Percentiles rank a stretch among this genome's conserved stretches.
These are phyloP conservation scores for Dipteronia dyeriana DNA, from an alignment of 345 rosid species.

Conservation along the genomic window DNA sequence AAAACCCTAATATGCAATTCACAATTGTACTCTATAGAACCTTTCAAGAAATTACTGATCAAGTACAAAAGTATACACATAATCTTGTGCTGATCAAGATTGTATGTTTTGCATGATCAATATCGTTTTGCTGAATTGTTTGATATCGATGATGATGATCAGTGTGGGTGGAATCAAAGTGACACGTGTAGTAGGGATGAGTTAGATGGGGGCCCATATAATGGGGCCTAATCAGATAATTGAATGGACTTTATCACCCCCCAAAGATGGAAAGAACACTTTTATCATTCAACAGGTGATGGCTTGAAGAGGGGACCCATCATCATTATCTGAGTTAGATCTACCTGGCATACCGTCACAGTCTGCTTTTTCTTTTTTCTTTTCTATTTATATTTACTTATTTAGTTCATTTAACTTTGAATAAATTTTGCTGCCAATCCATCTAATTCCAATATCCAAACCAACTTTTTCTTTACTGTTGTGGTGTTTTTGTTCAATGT, in stretches of 20 bases:
- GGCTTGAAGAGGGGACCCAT: constrained; percentile 23
- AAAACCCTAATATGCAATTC: too few species aligned
- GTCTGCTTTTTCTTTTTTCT: constrained; percentile 23
- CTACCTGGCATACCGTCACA: constrained; percentile 45
- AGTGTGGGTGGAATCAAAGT: background rate
- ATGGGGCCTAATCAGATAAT: constrained; percentile 3
- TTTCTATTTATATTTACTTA: background rate
- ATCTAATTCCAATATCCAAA: constrained; percentile 15
- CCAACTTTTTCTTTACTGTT: constrained; percentile 36
- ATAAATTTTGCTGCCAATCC: constrained; percentile 21
- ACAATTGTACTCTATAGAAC: too few species aligned
- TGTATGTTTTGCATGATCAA: too few species aligned
- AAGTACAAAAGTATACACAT: too few species aligned
- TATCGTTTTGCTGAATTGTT: background rate
- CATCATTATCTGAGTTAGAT: constrained; percentile 22
- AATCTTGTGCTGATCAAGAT: background rate
- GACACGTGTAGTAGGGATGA: background rate
- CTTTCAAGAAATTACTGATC: too few species aligned
- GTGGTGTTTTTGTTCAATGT: constrained; percentile 19
- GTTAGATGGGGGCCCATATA: constrained; percentile 9
- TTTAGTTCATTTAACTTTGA: background rate
- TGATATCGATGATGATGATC: background rate
- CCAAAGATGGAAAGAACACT: constrained; percentile 28
- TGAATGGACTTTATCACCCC: constrained; percentile 15
- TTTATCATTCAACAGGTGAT: constrained; percentile 45